phyloP scores from a whole-genome alignment of 805 yeast species.

The Myxozyma melibiosi region DNA sequence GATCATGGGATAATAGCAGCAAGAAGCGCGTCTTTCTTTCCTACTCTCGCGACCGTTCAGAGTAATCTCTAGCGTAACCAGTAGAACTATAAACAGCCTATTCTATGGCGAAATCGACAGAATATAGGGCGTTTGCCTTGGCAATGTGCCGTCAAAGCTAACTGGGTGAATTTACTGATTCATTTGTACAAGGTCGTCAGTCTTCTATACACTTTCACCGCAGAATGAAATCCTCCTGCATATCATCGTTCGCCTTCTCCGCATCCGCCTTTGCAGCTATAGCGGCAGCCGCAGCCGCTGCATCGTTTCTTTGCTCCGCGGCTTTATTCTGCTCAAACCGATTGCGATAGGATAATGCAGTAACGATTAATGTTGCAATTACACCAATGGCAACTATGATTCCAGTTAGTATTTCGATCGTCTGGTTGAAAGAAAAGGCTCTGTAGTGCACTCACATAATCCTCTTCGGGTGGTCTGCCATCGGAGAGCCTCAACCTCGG shows the following conservation, averaged over 20 bases:
- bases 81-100: too few relatives aligned
- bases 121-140: too few relatives aligned
- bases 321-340: slow-evolving; percentile 14
- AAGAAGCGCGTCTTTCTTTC: too few relatives aligned
- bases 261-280: slow-evolving; percentile 3
- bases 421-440: not conserved
- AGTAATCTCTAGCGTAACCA: too few relatives aligned
- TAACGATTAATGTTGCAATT: slow-evolving; percentile 24
- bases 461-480: slow-evolving; percentile 95
- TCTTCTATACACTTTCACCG: not conserved
- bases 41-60: too few relatives aligned
- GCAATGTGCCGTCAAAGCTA: too few relatives aligned
- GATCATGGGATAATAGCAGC: too few relatives aligned
- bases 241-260: slow-evolving; percentile 2
- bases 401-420: not conserved
- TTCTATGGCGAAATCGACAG: too few relatives aligned
- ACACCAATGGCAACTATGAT: slow-evolving; percentile 27
- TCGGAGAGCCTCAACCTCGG: slow-evolving; percentile 83
- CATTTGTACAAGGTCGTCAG: not conserved
- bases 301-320: slow-evolving; percentile 1
- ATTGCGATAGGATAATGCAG: slow-evolving; percentile 19
- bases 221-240: slow-evolving; percentile 2
- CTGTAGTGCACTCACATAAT: slow-evolving; percentile 43
- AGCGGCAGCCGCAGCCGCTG: slow-evolving; percentile 7
- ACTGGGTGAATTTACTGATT: too few relatives aligned